These are phyloP conservation scores for Vararia minispora DNA, from an alignment of 768 basidiomycete species.

Conservation along the genomic window DNA sequence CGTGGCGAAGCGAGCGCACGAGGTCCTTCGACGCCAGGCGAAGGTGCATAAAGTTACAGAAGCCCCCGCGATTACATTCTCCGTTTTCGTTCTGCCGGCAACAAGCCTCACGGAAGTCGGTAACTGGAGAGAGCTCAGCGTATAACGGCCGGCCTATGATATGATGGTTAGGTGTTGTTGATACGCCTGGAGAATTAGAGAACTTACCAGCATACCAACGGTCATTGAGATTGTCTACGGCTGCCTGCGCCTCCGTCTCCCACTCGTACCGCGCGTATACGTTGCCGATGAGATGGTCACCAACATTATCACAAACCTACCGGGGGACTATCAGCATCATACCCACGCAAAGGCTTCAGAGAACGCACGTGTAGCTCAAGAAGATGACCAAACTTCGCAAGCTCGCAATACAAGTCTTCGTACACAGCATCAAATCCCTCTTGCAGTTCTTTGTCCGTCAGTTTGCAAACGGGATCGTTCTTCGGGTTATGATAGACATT, in stretches of 20 bases:
- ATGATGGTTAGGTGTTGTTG: not conserved
- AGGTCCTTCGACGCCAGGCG: conserved; percentile 80
- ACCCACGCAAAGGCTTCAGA: not conserved
- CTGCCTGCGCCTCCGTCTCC: conserved; percentile 94
- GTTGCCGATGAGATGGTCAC: conserved; percentile 96
- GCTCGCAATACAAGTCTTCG: conserved; percentile 90
- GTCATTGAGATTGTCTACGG: conserved; percentile 88
- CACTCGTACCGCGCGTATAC: conserved; percentile 98
- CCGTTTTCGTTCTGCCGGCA: conserved; percentile 99
- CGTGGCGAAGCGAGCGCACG: conserved; percentile 64
- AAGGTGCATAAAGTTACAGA: conserved; percentile 99
- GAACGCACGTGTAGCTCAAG: conserved; percentile 82
- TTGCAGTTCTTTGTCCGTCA: conserved; percentile 79
- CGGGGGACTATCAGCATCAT: not conserved
- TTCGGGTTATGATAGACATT: conserved; percentile 99
- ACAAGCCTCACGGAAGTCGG: conserved; percentile 97
- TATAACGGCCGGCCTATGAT: conserved; percentile 78
- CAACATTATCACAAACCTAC: conserved; percentile 96
- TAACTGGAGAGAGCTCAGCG: conserved; percentile 96
- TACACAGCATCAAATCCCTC: conserved; percentile 92
- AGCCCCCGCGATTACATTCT: conserved; percentile 94
- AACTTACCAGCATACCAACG: conserved; percentile 95
- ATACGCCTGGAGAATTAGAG: conserved; percentile 1
- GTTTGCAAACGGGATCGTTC: conserved; percentile 82
- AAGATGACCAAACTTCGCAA: conserved; percentile 91